Evolutionary conservation across 2,329 filamentous ascomycete genomes (phyloP).

Genomic region (Xylaria polymorpha): DNA sequence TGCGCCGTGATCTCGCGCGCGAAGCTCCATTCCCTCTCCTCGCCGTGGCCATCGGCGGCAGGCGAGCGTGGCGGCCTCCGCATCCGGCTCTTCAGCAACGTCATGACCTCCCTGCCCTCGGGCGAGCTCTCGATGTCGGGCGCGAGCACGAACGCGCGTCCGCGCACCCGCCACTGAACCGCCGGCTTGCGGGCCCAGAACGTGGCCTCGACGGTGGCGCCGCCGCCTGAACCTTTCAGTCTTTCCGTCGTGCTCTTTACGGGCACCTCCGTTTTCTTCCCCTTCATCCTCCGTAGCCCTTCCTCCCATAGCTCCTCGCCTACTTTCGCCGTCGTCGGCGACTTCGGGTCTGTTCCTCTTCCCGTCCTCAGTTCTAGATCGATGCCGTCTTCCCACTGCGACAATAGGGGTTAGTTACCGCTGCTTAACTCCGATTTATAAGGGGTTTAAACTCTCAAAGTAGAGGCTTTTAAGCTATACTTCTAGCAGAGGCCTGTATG

Average conservation of each 20-base stretch:
- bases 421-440: too few relatives aligned
- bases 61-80: conserved; percentile 48
- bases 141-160: conserved; percentile 79
- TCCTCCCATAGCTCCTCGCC: conserved; percentile 41
- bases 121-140: conserved; percentile 66
- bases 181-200: conserved; percentile 75
- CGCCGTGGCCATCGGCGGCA: conserved; percentile 22
- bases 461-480: not conserved
- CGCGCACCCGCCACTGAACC: conserved; percentile 88
- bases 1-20: conserved; percentile 81
- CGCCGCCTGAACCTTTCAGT: conserved; percentile 65
- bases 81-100: conserved; percentile 72
- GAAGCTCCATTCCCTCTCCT: conserved; percentile 76
- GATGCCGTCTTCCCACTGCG: conserved; percentile 51
- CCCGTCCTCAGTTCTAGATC: conserved; percentile 22
- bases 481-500: too few relatives aligned
- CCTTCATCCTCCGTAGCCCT: conserved; percentile 21
- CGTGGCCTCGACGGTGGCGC: conserved; percentile 77
- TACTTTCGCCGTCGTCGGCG: conserved; percentile 56
- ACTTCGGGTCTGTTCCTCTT: conserved; percentile 47
- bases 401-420: not conserved
- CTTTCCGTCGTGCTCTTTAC: conserved; percentile 54
- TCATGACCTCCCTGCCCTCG: conserved; percentile 68
- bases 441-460: not conserved
- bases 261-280: conserved; percentile 51